Conservation (phyloP, 768 basidiomycete species). For the Mycena olivaceomarginata region DNA sequence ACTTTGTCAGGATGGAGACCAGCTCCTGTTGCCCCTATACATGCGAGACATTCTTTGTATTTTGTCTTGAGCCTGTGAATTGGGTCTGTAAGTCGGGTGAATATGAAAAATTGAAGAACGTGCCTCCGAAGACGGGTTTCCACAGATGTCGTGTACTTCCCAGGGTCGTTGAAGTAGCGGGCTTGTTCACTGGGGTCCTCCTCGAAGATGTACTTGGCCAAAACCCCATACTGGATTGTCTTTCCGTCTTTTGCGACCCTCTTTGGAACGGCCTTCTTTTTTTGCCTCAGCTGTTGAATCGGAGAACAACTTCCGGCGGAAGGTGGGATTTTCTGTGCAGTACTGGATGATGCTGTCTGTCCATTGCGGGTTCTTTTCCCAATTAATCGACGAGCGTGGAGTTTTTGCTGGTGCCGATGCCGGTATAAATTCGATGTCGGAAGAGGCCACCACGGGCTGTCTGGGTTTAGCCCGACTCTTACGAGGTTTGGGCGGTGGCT, state of each 20-base stretch:
- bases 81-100: background rate
- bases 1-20: background rate
- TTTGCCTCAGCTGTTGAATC: constrained; percentile 27
- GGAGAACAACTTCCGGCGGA: constrained; percentile 20
- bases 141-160: background rate
- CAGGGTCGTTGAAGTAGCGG: constrained; percentile 13
- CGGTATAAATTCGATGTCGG: too few species aligned
- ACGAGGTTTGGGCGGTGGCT: too few species aligned
- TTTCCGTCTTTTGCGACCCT: constrained; percentile 18
- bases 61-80: constrained; percentile 23
- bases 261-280: constrained; percentile 4
- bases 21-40: constrained; percentile 29
- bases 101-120: background rate
- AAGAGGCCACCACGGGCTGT: too few species aligned
- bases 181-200: background rate
- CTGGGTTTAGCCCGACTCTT: too few species aligned
- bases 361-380: too few species aligned
- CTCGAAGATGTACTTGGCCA: constrained; percentile 27
- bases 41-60: background rate
- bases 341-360: too few species aligned
- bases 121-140: constrained; percentile 24
- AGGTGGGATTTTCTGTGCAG: background rate
- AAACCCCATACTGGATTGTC: background rate
- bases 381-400: too few species aligned
- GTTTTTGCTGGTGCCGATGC: too few species aligned